Conservation (phyloP, 257 asterid genomes). For the Cinchona pubescens region DNA sequence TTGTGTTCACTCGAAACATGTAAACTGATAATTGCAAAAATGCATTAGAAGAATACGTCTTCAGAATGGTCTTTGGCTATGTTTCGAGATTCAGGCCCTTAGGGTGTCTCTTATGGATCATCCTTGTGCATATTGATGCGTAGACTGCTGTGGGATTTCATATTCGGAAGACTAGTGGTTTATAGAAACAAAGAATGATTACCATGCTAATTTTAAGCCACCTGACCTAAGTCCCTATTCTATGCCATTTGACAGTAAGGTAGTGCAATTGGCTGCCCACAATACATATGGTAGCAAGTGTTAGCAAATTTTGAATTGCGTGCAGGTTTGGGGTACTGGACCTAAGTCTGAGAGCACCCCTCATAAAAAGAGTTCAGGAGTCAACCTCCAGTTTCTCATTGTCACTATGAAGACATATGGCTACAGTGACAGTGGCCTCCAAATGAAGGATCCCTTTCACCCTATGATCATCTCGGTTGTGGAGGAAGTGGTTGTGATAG, state of each 20-base stretch:
- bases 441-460: conserved; percentile 4
- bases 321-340: conserved; percentile 6
- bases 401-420: not conserved
- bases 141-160: not conserved
- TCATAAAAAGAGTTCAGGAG: not conserved
- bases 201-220: conserved; percentile 8
- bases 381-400: conserved; percentile 12
- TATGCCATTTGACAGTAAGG: conserved; percentile 13
- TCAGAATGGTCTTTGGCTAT: not conserved
- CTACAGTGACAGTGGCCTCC: not conserved
- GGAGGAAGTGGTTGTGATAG: conserved; percentile 57
- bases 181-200: conserved; percentile 15
- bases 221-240: conserved; percentile 11
- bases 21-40: not conserved
- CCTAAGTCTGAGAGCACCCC: conserved; percentile 13
- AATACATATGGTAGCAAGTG: conserved; percentile 8
- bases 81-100: conserved; percentile 11
- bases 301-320: conserved; percentile 7
- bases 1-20: not conserved
- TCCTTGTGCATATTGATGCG: not conserved
- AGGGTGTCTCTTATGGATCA: not conserved
- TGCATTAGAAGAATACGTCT: not conserved
- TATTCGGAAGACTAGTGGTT: not conserved
- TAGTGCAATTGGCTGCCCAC: conserved; percentile 8
- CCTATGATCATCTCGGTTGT: conserved; percentile 55